Percentiles rank a stretch among this genome's conserved stretches.
Evolutionary conservation across 345 rosid species (phyloP).

Genomic region (Euphorbia pulcherrima): DNA sequence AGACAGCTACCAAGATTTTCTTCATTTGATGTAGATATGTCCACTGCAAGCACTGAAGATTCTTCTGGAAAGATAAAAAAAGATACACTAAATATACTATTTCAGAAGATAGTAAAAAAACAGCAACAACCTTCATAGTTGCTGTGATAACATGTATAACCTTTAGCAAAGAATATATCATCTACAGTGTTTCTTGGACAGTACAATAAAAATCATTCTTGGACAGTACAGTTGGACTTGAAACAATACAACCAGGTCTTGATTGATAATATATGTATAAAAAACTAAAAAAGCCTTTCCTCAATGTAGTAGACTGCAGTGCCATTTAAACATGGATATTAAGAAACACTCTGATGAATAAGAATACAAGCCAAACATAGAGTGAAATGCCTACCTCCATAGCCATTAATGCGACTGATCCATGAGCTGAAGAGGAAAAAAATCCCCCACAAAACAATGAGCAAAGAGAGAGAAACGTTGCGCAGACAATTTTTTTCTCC

Average conservation of each 20-base stretch:
- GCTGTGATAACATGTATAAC: too few relatives aligned
- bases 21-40: conserved; percentile 35
- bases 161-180: neutral
- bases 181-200: neutral
- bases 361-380: neutral
- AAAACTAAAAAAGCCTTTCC: neutral
- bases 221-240: neutral
- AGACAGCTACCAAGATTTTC: conserved; percentile 13
- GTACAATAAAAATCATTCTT: neutral
- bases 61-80: conserved; percentile 38
- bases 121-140: neutral
- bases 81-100: neutral
- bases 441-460: conserved; percentile 65
- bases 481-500: conserved; percentile 42
- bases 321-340: neutral
- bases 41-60: conserved; percentile 29
- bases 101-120: neutral
- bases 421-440: conserved; percentile 58
- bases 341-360: neutral
- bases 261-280: neutral
- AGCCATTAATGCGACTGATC: conserved; percentile 59
- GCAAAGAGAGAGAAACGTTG: conserved; percentile 69
- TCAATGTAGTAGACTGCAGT: neutral
- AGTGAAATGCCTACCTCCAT: conserved; percentile 41
- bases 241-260: too few relatives aligned